Evolutionary conservation across 306 rosid genomes (phyloP), one percentile per base, ranked within the genome.

Genomic region (Trichosanthes truncata): DNA sequence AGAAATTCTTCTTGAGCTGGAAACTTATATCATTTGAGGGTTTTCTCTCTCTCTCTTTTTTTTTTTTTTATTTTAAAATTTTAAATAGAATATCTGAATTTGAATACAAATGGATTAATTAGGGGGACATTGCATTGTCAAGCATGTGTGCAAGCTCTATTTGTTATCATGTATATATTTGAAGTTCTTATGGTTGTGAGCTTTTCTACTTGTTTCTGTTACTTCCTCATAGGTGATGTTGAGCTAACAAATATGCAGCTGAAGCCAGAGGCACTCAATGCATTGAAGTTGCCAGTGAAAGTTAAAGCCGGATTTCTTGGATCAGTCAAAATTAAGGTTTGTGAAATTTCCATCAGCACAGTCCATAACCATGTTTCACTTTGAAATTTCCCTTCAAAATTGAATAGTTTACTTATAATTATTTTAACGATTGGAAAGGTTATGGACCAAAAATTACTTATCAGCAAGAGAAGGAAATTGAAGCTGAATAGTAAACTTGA

Each of bases 231-330:
- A 95, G 99, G 99, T 53, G 90, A 95, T 89, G 99, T 95, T 69
- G 99, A 93, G 97, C 93, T 95, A 82, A 93, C 87, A 82, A 95
- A 95, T 83, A 95, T 95, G 99, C 99, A 95, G 93, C 83, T 95
- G 82, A 95, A 95, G 90, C 99, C 99, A 4, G 99, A 95, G 91
- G 99, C 99, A 77, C 90, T 95, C 48, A 95, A 93, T 87, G 97
- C 93, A 68, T 87, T 95, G 82, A 91, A 95, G 76, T 89, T 95
- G 88, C 99, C 99, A 1, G 97, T 95, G 84, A 95, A 93, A 91
- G 99, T 95, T 81, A 95, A 93, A 82, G 99, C 97, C 10, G 99
- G 99, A 78, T 95, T 95, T 88, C 97, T 95, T 69, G 99, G 99
- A 81, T 95, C 97, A 17, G 97, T 95, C 85, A 95, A 95, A 88